Evolutionary conservation across 2,329 filamentous ascomycete species (phyloP).

Genomic region (Apiospora kogelbergensis): DNA sequence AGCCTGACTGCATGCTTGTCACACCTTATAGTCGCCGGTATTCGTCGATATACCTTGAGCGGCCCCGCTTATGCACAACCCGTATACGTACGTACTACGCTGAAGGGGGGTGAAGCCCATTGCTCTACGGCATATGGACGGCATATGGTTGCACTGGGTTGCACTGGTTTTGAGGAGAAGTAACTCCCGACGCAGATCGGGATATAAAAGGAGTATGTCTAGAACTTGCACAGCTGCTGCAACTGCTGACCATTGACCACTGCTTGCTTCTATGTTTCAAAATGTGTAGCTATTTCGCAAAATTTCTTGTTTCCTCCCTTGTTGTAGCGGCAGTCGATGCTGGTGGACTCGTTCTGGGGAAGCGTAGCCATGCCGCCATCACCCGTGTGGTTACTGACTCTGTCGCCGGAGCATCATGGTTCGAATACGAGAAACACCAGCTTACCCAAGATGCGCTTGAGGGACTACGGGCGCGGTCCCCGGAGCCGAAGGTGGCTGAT

Average conservation of each 20-base stretch:
- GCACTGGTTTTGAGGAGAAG: neutral
- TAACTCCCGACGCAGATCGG: neutral
- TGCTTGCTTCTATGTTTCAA: neutral
- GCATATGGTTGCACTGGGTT: neutral
- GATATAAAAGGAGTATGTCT: neutral
- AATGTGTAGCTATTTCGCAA: neutral
- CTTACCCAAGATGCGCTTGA: neutral
- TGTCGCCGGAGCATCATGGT: neutral
- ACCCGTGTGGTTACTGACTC: neutral
- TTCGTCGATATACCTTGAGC: neutral
- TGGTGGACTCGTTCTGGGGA: neutral
- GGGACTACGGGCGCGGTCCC: neutral
- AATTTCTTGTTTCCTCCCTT: neutral
- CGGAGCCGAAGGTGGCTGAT: neutral
- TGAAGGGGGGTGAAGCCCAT: neutral
- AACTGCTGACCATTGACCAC: neutral
- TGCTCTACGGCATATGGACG: neutral
- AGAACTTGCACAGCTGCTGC: neutral
- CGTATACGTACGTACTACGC: neutral
- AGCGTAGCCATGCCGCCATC: neutral
- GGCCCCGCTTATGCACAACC: neutral
- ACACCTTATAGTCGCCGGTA: neutral
- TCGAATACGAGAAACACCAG: slow-evolving; percentile 9
- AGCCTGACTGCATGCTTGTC: slow-evolving; percentile 1
- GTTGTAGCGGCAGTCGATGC: neutral